A percentile compares a stretch with the other conserved stretches of the same genome.
Evolutionary conservation across 164 flowering plant genomes (phyloP).

Genomic region (Stephania yunnanensis): DNA sequence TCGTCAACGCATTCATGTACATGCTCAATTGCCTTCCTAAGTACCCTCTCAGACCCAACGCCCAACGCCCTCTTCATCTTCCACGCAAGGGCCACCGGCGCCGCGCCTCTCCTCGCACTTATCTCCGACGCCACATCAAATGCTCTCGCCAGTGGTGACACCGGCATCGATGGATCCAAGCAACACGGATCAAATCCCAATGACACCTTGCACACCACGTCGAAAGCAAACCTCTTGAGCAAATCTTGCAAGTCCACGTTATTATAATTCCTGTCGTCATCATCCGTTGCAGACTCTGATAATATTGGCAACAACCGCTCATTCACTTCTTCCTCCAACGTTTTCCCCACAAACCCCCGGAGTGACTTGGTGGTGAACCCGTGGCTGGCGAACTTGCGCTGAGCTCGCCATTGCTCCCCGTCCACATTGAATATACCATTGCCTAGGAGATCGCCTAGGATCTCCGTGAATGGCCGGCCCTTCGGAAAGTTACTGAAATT

Average conservation of each 20-base stretch:
- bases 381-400: constrained; percentile 69
- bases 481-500: constrained; percentile 76
- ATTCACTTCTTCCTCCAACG: constrained; percentile 44
- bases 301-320: constrained; percentile 46
- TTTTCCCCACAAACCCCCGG: constrained; percentile 32
- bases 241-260: constrained; percentile 48
- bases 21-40: constrained; percentile 34
- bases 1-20: constrained; percentile 41
- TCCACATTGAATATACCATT: constrained; percentile 80
- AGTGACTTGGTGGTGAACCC: constrained; percentile 56
- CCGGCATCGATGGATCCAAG: constrained; percentile 31
- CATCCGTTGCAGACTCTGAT: constrained; percentile 34
- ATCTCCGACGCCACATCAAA: constrained; percentile 64
- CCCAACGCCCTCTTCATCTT: constrained; percentile 47
- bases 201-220: constrained; percentile 52
- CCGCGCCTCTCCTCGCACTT: constrained; percentile 50
- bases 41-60: constrained; percentile 53
- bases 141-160: constrained; percentile 34
- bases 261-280: neutral
- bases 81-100: constrained; percentile 52
- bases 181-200: constrained; percentile 56
- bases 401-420: constrained; percentile 62
- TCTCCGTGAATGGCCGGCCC: constrained; percentile 67
- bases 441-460: constrained; percentile 87
- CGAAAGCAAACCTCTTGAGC: constrained; percentile 56